Conservation (phyloP, 1,139 yeast species). For the Taiozyma onychis region DNA sequence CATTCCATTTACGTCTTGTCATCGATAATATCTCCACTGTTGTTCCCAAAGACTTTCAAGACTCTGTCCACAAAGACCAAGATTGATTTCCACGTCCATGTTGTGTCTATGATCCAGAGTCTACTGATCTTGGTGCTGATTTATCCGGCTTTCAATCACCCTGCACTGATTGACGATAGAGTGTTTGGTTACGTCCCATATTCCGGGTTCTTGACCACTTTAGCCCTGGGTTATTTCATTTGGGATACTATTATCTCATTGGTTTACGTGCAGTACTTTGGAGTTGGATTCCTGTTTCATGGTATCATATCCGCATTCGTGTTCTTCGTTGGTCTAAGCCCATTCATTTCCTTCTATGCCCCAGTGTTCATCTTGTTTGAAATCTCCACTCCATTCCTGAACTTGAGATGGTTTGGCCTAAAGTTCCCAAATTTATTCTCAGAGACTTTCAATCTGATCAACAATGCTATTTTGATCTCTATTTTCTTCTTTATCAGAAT, state of each 20-base stretch:
- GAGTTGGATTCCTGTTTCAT: conserved; percentile 77
- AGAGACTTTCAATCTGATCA: conserved; percentile 46
- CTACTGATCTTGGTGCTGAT: conserved; percentile 48
- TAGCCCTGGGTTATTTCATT: conserved; percentile 82
- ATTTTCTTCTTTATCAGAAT: conserved; percentile 77
- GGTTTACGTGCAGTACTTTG: conserved; percentile 56
- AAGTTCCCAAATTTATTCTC: conserved; percentile 60
- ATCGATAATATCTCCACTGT: conserved; percentile 36
- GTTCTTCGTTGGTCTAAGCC: conserved; percentile 56
- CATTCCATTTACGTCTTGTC: conserved; percentile 36
- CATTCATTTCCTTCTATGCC: conserved; percentile 79
- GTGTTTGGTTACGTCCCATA: conserved; percentile 72
- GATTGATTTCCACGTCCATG: conserved; percentile 72
- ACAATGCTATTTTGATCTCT: conserved; percentile 63
- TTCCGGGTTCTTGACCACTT: conserved; percentile 62
- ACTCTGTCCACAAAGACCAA: conserved; percentile 40
- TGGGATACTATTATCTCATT: conserved; percentile 81
- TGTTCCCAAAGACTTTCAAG: conserved; percentile 39
- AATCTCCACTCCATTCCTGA: conserved; percentile 87
- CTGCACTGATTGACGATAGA: conserved; percentile 36
- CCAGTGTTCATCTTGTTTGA: conserved; percentile 86
- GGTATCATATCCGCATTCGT: conserved; percentile 80
- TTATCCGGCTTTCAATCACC: conserved; percentile 58
- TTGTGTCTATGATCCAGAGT: conserved; percentile 77
- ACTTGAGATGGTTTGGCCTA: conserved; percentile 85